Percentiles rank a stretch among this genome's conserved stretches.
phyloP scores from a whole-genome alignment of 805 yeast genomes.

The Kuraishia floccosa region DNA sequence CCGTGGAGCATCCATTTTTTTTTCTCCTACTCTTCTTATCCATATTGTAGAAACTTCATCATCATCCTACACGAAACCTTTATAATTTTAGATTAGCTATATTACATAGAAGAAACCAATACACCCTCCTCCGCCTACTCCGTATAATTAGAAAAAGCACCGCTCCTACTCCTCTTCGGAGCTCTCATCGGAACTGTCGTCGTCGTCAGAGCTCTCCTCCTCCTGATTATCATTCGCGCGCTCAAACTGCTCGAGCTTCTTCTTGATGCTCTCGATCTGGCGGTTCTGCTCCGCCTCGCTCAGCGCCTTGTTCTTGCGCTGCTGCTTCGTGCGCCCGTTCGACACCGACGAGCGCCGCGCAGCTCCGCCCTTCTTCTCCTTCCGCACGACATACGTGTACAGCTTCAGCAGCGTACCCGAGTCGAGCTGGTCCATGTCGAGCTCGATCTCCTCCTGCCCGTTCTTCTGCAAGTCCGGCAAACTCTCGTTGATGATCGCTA shows the following conservation, averaged over 20 bases:
- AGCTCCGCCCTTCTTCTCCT: constrained; percentile 19
- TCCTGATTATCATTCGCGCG: constrained; percentile 29
- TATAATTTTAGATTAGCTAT: not conserved
- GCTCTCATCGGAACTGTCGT: constrained; percentile 55
- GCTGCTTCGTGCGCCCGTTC: constrained; percentile 8
- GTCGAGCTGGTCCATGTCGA: constrained; percentile 90
- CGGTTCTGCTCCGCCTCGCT: constrained; percentile 55
- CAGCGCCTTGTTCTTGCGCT: constrained; percentile 31
- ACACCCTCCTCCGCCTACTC: too few species aligned
- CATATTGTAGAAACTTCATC: not conserved
- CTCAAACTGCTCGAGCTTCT: constrained; percentile 66
- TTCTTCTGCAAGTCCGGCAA: constrained; percentile 45
- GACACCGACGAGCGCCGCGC: constrained; percentile 10
- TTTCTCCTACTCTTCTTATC: not conserved
- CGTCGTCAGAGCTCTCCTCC: constrained; percentile 41
- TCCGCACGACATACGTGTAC: constrained; percentile 67
- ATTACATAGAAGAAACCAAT: too few species aligned
- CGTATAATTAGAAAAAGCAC: too few species aligned
- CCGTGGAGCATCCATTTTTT: constrained; percentile 7
- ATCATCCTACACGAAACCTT: not conserved
- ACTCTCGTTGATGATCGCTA: constrained; percentile 74
- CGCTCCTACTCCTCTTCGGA: constrained; percentile 60
- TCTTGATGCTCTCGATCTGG: constrained; percentile 62
- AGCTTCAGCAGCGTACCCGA: constrained; percentile 72
- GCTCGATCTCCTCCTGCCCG: constrained; percentile 79